Evolutionary conservation across 768 basidiomycete species (phyloP).

Genomic region (Leccinellum luteum): DNA sequence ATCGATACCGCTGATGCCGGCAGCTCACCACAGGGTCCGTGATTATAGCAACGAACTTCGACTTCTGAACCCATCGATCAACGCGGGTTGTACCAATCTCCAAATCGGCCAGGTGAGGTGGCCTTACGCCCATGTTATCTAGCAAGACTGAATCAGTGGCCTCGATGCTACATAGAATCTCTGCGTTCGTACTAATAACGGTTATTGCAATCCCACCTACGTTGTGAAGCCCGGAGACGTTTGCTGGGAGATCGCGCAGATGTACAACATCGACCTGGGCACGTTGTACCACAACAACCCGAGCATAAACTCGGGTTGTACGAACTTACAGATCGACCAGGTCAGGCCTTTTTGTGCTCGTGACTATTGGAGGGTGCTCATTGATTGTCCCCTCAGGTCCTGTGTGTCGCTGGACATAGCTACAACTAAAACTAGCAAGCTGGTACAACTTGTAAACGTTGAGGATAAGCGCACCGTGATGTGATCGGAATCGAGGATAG

Average conservation of each 20-base stretch:
- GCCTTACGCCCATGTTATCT: too few relatives aligned
- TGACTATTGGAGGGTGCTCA: not conserved
- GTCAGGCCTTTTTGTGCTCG: not conserved
- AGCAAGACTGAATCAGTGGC: not conserved
- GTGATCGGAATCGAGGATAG: too few relatives aligned
- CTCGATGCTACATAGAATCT: conserved; percentile 30
- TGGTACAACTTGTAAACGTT: not conserved
- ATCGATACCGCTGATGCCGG: not conserved
- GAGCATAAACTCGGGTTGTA: not conserved
- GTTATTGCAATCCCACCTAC: conserved; percentile 44
- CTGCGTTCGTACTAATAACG: too few relatives aligned
- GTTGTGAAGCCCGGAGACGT: not conserved
- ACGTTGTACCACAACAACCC: not conserved
- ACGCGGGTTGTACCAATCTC: conserved; percentile 57
- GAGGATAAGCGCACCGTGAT: not conserved
- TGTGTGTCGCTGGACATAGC: not conserved
- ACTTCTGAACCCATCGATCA: conserved; percentile 46
- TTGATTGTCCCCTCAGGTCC: not conserved
- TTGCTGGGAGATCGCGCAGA: not conserved
- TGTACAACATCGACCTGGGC: not conserved
- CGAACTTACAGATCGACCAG: not conserved
- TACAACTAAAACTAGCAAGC: not conserved
- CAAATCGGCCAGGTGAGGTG: conserved; percentile 42
- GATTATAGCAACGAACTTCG: conserved; percentile 54
- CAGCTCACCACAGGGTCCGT: not conserved